Conservation (phyloP, 2,329 filamentous ascomycete species). For the Ophiostoma angusticollis region DNA sequence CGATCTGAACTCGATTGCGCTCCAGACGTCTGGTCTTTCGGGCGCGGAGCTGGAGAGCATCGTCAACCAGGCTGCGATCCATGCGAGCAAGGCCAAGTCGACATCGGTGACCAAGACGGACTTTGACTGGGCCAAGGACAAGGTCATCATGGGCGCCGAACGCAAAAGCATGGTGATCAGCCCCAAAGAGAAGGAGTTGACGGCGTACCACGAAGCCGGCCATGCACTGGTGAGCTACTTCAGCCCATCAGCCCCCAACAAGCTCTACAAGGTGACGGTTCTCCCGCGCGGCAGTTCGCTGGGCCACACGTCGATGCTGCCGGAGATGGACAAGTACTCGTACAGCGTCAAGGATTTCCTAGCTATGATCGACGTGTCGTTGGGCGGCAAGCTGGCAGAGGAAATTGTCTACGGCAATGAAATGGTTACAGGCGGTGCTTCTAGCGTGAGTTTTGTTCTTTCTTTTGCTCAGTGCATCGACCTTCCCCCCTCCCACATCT, state of each 20-base stretch:
- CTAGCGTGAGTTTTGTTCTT: slow-evolving; percentile 42
- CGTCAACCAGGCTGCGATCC: slow-evolving; percentile 89
- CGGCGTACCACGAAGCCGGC: slow-evolving; percentile 95
- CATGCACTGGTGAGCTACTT: slow-evolving; percentile 86
- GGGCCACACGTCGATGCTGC: slow-evolving; percentile 77
- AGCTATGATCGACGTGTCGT: slow-evolving; percentile 53
- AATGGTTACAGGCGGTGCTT: slow-evolving; percentile 80
- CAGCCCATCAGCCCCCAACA: slow-evolving; percentile 55
- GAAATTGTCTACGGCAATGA: slow-evolving; percentile 88
- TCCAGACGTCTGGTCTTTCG: slow-evolving; percentile 81
- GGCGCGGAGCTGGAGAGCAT: slow-evolving; percentile 95
- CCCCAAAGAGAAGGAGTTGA: slow-evolving; percentile 87
- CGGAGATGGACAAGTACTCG: slow-evolving; percentile 86
- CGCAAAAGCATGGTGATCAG: slow-evolving; percentile 79
- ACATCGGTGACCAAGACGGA: slow-evolving; percentile 63
- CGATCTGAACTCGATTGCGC: slow-evolving; percentile 71
- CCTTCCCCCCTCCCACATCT: no score
- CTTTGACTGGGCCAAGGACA: slow-evolving; percentile 96
- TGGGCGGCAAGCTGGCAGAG: slow-evolving; percentile 67
- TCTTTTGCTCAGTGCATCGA: not conserved
- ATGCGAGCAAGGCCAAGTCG: slow-evolving; percentile 78
- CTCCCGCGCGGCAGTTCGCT: slow-evolving; percentile 78
- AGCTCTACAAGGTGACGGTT: slow-evolving; percentile 94
- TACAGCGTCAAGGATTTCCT: slow-evolving; percentile 75
- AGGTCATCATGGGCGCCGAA: slow-evolving; percentile 94